These are phyloP conservation scores for Myrica gale DNA, from an alignment of 306 rosid genomes.

Conservation along the genomic window DNA sequence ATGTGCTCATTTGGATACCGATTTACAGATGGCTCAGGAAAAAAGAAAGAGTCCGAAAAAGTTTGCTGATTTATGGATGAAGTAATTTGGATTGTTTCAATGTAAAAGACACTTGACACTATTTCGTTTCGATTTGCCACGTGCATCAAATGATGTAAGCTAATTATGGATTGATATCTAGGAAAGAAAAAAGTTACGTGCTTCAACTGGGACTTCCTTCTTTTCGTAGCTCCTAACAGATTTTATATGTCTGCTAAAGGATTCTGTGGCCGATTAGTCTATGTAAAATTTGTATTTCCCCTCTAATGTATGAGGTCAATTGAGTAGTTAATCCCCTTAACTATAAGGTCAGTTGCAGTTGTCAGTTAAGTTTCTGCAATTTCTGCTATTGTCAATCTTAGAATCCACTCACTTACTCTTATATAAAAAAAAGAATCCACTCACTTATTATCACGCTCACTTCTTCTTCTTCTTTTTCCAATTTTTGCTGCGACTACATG, in stretches of 20 bases:
- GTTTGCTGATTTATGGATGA: background rate
- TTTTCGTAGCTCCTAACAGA: background rate
- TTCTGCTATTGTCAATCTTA: background rate
- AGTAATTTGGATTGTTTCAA: background rate
- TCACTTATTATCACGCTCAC: background rate
- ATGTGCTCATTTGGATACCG: background rate
- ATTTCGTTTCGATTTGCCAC: background rate
- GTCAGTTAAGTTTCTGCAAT: background rate
- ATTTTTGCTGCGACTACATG: background rate
- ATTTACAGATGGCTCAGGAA: too few relatives aligned
- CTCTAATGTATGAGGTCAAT: too few relatives aligned
- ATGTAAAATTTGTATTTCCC: background rate
- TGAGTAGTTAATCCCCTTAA: too few relatives aligned
- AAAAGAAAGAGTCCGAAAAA: too few relatives aligned
- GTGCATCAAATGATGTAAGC: background rate
- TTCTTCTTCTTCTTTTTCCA: too few relatives aligned
- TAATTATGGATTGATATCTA: background rate
- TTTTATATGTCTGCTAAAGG: background rate
- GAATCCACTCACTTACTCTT: background rate
- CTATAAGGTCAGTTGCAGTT: too few relatives aligned
- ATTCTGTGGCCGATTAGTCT: background rate
- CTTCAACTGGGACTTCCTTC: background rate
- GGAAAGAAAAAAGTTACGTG: background rate
- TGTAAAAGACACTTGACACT: background rate
- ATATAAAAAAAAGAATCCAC: too few relatives aligned